Evolutionary conservation across 2,329 filamentous ascomycete species (phyloP).

Genomic region (Metarhizium album): DNA sequence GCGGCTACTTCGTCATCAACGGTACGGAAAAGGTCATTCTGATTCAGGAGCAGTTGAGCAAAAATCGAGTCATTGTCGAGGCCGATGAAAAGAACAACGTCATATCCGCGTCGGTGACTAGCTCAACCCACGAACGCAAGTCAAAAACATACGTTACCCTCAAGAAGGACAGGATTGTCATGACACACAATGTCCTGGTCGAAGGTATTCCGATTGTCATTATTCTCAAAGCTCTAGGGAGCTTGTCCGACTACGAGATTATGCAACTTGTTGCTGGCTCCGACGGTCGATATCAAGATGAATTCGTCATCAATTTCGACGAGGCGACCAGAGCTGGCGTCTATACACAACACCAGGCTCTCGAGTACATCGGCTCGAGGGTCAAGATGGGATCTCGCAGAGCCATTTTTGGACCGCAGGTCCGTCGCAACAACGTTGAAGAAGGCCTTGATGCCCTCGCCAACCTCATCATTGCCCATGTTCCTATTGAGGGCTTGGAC

Average conservation of each 20-base stretch:
- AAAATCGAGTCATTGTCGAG: constrained; percentile 97
- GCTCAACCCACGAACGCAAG: constrained; percentile 94
- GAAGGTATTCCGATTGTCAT: constrained; percentile 95
- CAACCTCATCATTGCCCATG: constrained; percentile 88
- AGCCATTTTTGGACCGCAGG: constrained; percentile 40
- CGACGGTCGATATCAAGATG: constrained; percentile 83
- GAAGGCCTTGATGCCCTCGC: constrained; percentile 89
- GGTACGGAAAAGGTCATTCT: constrained; percentile 98
- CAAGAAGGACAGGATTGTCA: constrained; percentile 83
- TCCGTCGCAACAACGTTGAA: constrained; percentile 70
- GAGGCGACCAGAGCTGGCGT: constrained; percentile 76
- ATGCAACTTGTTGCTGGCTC: constrained; percentile 81
- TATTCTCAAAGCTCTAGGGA: constrained; percentile 83
- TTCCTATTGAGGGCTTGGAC: constrained; percentile 81
- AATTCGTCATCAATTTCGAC: constrained; percentile 92
- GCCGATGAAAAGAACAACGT: constrained; percentile 84
- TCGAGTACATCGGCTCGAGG: constrained; percentile 81
- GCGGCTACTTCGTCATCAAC: constrained; percentile 95
- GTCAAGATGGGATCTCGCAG: constrained; percentile 76
- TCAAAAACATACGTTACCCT: constrained; percentile 93
- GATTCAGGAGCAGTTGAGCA: constrained; percentile 96
- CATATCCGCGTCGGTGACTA: constrained; percentile 91
- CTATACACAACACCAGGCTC: constrained; percentile 86
- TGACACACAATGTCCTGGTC: constrained; percentile 86
- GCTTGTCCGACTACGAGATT: constrained; percentile 91